Percentiles rank a stretch among this genome's conserved stretches.
These are phyloP conservation scores for Phaeosphaeria sp. DNA, from an alignment of 2,329 filamentous ascomycete species.

Conservation along the genomic window DNA sequence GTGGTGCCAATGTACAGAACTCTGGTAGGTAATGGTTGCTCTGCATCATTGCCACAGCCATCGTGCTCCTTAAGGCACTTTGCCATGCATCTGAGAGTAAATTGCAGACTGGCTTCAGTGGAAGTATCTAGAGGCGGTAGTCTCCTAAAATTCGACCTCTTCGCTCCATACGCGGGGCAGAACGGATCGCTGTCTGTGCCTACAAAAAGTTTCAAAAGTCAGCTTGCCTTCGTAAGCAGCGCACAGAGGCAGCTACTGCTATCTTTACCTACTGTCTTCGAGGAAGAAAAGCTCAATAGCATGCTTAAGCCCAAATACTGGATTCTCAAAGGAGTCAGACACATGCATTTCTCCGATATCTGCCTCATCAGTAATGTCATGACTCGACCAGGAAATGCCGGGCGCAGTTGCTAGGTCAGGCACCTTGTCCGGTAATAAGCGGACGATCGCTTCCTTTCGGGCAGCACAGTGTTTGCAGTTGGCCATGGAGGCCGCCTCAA, in stretches of 20 bases:
- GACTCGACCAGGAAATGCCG: not conserved
- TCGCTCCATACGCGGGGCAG: not conserved
- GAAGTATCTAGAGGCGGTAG: not conserved
- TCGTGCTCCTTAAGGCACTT: not conserved
- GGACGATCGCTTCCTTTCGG: not conserved
- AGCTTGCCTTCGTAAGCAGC: not conserved
- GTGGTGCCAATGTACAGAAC: not conserved
- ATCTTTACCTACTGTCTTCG: not conserved
- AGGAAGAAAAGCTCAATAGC: not conserved
- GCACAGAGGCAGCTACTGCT: not conserved
- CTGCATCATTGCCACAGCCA: not conserved
- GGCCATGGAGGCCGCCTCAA: not conserved
- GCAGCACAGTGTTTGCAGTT: not conserved
- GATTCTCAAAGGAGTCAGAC: too few relatives aligned
- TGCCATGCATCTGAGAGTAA: not conserved
- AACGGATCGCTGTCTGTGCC: not conserved
- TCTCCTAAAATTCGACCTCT: not conserved
- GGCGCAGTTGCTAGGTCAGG: not conserved
- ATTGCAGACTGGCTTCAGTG: not conserved
- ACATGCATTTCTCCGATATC: not conserved
- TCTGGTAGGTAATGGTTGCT: not conserved
- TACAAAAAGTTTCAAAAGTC: not conserved
- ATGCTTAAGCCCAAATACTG: not conserved
- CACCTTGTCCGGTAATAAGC: not conserved
- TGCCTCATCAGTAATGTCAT: not conserved